Percentiles rank a stretch among this genome's conserved stretches.
Evolutionary conservation across 148 eudicot species (phyloP).

Genomic region (Cornus suecica): DNA sequence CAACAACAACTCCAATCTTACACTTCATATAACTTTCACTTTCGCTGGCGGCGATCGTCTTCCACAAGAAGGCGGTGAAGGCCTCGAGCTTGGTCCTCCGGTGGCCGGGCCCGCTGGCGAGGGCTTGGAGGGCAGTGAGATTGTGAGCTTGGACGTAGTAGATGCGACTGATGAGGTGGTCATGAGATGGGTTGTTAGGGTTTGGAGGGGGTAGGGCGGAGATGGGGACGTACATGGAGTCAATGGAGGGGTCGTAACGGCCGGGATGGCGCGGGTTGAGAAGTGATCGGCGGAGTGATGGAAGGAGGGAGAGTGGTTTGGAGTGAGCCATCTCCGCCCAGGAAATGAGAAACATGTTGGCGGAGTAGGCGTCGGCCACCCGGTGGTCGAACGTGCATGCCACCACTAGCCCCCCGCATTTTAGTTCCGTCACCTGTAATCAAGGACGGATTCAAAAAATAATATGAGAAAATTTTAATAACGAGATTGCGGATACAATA

Average conservation of each 20-base stretch:
- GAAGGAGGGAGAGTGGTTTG: slow-evolving; percentile 22
- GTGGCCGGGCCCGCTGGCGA: slow-evolving; percentile 8
- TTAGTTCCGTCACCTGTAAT: slow-evolving; percentile 42
- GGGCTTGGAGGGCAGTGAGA: slow-evolving; percentile 30
- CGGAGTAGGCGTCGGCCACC: slow-evolving; percentile 58
- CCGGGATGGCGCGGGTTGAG: slow-evolving; percentile 38
- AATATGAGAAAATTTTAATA: too few species aligned
- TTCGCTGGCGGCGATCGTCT: slow-evolving; percentile 25
- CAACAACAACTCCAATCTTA: slow-evolving; percentile 60
- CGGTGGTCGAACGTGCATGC: slow-evolving; percentile 57
- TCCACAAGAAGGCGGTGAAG: slow-evolving; percentile 60
- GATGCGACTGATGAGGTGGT: slow-evolving; percentile 42
- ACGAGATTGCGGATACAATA: too few species aligned
- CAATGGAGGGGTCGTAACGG: slow-evolving; percentile 14
- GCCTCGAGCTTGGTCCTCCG: slow-evolving; percentile 40
- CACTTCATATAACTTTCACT: slow-evolving; percentile 8
- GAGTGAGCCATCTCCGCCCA: slow-evolving; percentile 50
- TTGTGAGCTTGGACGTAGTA: slow-evolving; percentile 33
- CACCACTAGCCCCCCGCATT: slow-evolving; percentile 48
- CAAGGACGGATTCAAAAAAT: too few species aligned
- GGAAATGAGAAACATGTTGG: slow-evolving; percentile 59
- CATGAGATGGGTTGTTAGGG: not conserved
- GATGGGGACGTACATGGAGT: slow-evolving; percentile 34
- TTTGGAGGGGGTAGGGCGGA: slow-evolving; percentile 20
- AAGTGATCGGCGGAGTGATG: slow-evolving; percentile 41